phyloP scores from a whole-genome alignment of 768 basidiomycete species.

The Lactarius psammicola region DNA sequence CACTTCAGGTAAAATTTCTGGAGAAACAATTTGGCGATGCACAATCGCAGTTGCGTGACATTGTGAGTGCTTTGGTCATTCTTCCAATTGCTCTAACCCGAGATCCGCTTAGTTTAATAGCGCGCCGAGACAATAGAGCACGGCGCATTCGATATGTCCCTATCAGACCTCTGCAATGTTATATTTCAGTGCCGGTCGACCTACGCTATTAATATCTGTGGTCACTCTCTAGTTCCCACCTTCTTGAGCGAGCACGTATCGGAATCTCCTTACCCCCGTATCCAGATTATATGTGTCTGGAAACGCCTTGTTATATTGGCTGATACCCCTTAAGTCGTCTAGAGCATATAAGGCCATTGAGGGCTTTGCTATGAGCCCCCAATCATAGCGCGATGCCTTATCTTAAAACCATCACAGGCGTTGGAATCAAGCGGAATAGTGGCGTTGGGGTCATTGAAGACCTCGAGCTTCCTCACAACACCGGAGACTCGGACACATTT shows the following conservation, averaged over 20 bases:
- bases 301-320: slow-evolving; percentile 2
- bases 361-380: background rate
- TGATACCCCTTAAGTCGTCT: too few relatives aligned
- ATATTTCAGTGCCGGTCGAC: too few relatives aligned
- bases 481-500: slow-evolving; percentile 63
- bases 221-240: slow-evolving; percentile 2
- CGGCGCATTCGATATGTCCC: background rate
- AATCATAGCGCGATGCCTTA: slow-evolving; percentile 42
- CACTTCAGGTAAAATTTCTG: slow-evolving; percentile 73
- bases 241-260: slow-evolving; percentile 3
- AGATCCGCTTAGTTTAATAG: slow-evolving; percentile 52
- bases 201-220: too few relatives aligned
- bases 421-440: slow-evolving; percentile 70
- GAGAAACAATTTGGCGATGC: slow-evolving; percentile 94
- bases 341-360: background rate
- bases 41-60: slow-evolving; percentile 80
- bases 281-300: background rate
- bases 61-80: slow-evolving; percentile 43
- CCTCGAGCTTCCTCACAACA: slow-evolving; percentile 58
- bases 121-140: slow-evolving; percentile 35
- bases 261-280: background rate
- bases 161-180: background rate
- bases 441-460: slow-evolving; percentile 76
- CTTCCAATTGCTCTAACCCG: background rate
- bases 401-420: slow-evolving; percentile 62